Evolutionary conservation across 352 stramenopile genomes (phyloP), one percentile per base, ranked within the genome.

Genomic region (Peronospora farinosa): DNA sequence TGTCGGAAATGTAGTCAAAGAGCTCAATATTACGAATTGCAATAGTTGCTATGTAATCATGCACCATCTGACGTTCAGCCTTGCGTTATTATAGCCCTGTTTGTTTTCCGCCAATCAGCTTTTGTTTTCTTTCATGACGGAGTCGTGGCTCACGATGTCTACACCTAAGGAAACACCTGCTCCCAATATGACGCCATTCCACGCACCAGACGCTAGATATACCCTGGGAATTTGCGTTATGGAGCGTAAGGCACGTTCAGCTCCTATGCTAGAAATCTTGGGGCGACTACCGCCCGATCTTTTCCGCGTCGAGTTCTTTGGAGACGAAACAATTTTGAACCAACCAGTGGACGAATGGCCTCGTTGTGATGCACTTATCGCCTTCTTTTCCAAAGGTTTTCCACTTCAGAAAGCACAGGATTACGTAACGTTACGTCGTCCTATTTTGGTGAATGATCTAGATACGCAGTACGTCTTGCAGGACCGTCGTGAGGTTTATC

Each of bases 251-350:
- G 78, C 79, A 10, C 75, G 70, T 7, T 98, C 90, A 15, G 93
- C 96, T 55, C 95, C 95, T 17, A 98, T 98, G 95, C 67, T 74
- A 16, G 95, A 98, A 66, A 99, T 99, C 58, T 64, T 98, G 11
- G 83, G 77, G 23, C 76, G 95, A 15, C 62, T 98, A 23, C 82
- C 75, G 55, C 77, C 84, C 36, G 51, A 72, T 37, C 68, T 83
- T n/a, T 98, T 99, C 66, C 75, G 96, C 63, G 79, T 98, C 37
- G 86, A 98, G 15, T 91, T 98, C 45, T 99, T 99, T 71, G 94
- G 95, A 5, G 95, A 99, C 73, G 69, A 95, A 40, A 72, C 84
- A 44, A 99, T 99, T 49, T 63, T 99, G 13, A 78, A 98, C 60
- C 51, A 88, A 21, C 82, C 91, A 5, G 81, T 99, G 10, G 95